Evolutionary conservation across 306 rosid genomes (phyloP), one percentile per base, ranked within the genome.

Genomic region (Begonia loranthoides): DNA sequence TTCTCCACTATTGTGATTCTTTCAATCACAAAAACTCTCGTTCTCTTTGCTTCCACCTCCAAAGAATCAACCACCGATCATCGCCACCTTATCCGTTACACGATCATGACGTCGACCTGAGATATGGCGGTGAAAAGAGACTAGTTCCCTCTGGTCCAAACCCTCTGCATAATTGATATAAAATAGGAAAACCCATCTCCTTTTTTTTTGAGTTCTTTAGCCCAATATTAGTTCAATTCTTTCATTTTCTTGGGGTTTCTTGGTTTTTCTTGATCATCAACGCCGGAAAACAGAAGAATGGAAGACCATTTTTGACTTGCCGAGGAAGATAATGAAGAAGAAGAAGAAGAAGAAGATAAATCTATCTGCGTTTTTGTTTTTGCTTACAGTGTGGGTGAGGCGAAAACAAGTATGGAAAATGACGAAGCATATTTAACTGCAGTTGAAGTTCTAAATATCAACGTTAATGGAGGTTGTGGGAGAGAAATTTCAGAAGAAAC

Each of bases 121-220:
- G 79, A 74, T 82, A 68, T 52, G 99, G 88, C 11, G 85, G 53
- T 13, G 93, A 90, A 59, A 90, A 86, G 82, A 76, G 99, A 67
- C 55, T 69, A 1, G 95, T 90, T 17, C 99, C 99, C 13, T 70
- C 99, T 9, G 99, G 99, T 2, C 99, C 99, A 16, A 90, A 90
- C 88, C 99, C 94, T 53, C 99, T 90, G 60, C 99, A 90, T 74
- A 90, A 90, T 48, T 86, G 74, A 79, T 49, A 50, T 6, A 13
- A 41, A 43, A 47, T 17, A 38, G 39, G 41, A 48, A 56, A n/a
- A 8, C 56, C 56, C 41, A 15, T 43, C 33, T 48, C 49, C n/a
- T 59, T 50, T 47, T 16, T 70, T 64, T 41, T 46, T 10, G 70
- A 28, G 14, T 10, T 43, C 15, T 43, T 49, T 33, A 52, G n/a